Evolutionary conservation across 768 basidiomycete species (phyloP).

Genomic region (Trametes coccinea): DNA sequence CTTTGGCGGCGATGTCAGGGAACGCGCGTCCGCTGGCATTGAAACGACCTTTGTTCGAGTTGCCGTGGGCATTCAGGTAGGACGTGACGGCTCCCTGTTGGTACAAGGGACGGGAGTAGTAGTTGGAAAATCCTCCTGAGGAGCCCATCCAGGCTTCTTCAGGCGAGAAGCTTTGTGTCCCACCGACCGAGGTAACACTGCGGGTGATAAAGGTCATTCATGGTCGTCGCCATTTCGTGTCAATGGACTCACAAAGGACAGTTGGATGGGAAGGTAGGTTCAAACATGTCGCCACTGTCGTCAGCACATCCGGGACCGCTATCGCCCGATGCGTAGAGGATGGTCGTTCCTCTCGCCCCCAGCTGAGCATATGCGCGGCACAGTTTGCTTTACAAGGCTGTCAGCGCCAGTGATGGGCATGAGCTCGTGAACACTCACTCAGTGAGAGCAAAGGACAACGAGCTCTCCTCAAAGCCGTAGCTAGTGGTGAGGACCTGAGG

Average conservation of each 20-base stretch:
- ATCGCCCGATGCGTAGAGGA: slow-evolving; percentile 41
- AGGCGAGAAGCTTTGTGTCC: slow-evolving; percentile 35
- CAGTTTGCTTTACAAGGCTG: slow-evolving; percentile 38
- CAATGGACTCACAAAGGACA: slow-evolving; percentile 34
- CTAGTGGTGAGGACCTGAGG: slow-evolving; percentile 37
- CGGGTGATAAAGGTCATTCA: neutral
- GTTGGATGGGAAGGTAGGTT: slow-evolving; percentile 37
- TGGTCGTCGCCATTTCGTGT: neutral
- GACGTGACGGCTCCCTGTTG: slow-evolving; percentile 39
- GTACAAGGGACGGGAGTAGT: slow-evolving; percentile 36
- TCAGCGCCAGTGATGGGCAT: slow-evolving; percentile 43
- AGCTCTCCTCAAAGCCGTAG: slow-evolving; percentile 53
- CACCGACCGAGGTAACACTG: slow-evolving; percentile 39
- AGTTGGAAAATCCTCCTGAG: slow-evolving; percentile 39
- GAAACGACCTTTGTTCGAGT: slow-evolving; percentile 32
- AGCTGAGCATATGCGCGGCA: slow-evolving; percentile 38
- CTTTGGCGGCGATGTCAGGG: slow-evolving; percentile 48
- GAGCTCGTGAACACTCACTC: slow-evolving; percentile 38
- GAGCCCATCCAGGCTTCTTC: slow-evolving; percentile 35
- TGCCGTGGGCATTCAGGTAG: slow-evolving; percentile 37
- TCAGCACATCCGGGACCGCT: slow-evolving; percentile 34
- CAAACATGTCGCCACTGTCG: slow-evolving; percentile 28
- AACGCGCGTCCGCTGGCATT: slow-evolving; percentile 42
- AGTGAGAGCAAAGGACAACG: slow-evolving; percentile 31
- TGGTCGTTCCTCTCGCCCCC: slow-evolving; percentile 36